Evolutionary conservation across 345 rosid species (phyloP).

Genomic region (Moricandia arvensis): DNA sequence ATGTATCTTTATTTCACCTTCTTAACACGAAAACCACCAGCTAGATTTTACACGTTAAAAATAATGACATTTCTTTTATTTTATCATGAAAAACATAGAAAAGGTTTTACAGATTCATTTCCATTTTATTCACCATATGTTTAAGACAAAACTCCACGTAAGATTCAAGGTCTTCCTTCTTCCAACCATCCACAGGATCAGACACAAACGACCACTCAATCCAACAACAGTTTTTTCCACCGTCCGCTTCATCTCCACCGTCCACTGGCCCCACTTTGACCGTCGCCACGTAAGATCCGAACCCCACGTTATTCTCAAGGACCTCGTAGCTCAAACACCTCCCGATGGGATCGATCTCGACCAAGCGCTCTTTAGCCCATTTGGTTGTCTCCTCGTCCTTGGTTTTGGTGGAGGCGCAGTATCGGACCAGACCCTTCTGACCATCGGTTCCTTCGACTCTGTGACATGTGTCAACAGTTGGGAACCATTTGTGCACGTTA

Average conservation of each 20-base stretch:
- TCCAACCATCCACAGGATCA: constrained; percentile 66
- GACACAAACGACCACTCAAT: constrained; percentile 66
- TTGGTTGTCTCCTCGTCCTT: neutral
- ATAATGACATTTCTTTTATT: neutral
- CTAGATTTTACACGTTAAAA: neutral
- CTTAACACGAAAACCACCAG: neutral
- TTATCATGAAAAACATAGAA: neutral
- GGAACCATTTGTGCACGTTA: constrained; percentile 54
- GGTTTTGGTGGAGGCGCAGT: constrained; percentile 39
- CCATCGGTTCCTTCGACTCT: constrained; percentile 50
- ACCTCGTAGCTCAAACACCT: constrained; percentile 62
- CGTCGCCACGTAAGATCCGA: constrained; percentile 49
- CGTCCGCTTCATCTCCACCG: constrained; percentile 27
- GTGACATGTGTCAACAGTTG: constrained; percentile 47
- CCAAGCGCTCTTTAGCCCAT: constrained; percentile 61
- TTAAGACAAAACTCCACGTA: constrained; percentile 40
- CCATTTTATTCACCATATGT: constrained; percentile 50
- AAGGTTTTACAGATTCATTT: constrained; percentile 25
- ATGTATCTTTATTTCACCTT: neutral
- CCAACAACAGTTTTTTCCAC: constrained; percentile 37
- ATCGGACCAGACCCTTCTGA: constrained; percentile 54
- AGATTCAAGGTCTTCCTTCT: constrained; percentile 42
- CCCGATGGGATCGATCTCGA: constrained; percentile 41
- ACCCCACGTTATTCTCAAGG: constrained; percentile 52
- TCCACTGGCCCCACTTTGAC: constrained; percentile 34